Percentiles rank a stretch among this genome's conserved stretches.
phyloP scores from a whole-genome alignment of 192 early-diverging fungal species.

The Geranomyces variabilis region DNA sequence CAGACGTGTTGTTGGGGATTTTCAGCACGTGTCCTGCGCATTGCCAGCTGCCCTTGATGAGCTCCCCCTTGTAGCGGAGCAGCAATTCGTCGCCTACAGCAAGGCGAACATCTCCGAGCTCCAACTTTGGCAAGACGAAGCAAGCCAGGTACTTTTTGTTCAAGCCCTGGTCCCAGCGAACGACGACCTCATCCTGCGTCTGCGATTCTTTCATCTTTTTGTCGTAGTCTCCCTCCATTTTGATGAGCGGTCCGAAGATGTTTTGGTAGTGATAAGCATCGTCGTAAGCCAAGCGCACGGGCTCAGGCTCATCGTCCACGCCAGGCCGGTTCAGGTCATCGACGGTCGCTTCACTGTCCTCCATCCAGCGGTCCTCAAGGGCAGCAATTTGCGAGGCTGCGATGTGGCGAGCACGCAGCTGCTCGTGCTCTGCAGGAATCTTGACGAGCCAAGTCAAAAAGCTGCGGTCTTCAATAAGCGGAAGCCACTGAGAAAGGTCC shows the following conservation, averaged over 20 bases:
- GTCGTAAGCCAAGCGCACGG: constrained; percentile 84
- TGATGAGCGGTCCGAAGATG: constrained; percentile 92
- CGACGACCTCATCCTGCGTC: constrained; percentile 91
- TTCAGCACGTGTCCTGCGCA: constrained; percentile 91
- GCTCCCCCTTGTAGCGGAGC: constrained; percentile 83
- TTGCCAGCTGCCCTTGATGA: constrained; percentile 80
- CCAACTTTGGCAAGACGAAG: constrained; percentile 91
- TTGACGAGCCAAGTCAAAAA: constrained; percentile 96
- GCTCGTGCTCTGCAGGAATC: constrained; percentile 82
- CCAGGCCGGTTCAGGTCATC: constrained; percentile 83
- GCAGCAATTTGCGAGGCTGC: constrained; percentile 79
- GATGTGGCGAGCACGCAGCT: constrained; percentile 81
- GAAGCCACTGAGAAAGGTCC: constrained; percentile 96
- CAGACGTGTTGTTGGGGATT: constrained; percentile 89
- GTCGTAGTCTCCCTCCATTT: constrained; percentile 94
- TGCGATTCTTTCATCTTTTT: constrained; percentile 87
- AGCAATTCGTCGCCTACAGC: constrained; percentile 94
- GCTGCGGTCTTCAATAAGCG: constrained; percentile 92
- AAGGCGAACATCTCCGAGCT: constrained; percentile 85
- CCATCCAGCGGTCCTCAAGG: constrained; percentile 91
- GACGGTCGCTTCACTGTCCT: constrained; percentile 67
- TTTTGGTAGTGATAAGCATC: constrained; percentile 98
- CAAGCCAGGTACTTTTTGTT: constrained; percentile 91
- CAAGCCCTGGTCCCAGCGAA: constrained; percentile 97
- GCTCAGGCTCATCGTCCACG: constrained; percentile 82